These are phyloP conservation scores for Hawksworthiomyces lignivorus DNA, from an alignment of 2,329 filamentous ascomycete genomes.

Conservation along the genomic window DNA sequence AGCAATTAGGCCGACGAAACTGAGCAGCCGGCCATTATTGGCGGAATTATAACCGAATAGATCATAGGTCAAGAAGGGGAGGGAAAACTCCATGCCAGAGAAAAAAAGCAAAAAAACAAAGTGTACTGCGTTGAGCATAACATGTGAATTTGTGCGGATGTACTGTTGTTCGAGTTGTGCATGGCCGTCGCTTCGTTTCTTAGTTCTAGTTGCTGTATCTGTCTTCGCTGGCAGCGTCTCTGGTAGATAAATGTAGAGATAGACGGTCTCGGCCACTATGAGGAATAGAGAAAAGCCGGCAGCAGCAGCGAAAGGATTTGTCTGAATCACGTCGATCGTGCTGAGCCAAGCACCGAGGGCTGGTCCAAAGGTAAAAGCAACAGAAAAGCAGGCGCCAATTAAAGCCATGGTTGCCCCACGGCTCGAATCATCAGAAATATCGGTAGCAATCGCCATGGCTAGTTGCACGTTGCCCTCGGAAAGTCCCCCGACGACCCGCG, in stretches of 20 bases:
- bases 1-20: conserved; percentile 84
- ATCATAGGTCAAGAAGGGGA: conserved; percentile 96
- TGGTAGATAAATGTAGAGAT: conserved; percentile 76
- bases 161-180: conserved; percentile 61
- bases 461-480: conserved; percentile 97
- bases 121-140: conserved; percentile 76
- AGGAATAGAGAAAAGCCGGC: conserved; percentile 80
- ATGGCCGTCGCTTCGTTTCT: no score
- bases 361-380: conserved; percentile 94
- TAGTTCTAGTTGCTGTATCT: conserved; percentile 19
- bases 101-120: conserved; percentile 93
- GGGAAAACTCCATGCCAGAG: conserved; percentile 94
- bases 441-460: conserved; percentile 90
- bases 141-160: conserved; percentile 71
- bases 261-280: conserved; percentile 79
- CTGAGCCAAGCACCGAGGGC: conserved; percentile 83
- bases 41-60: conserved; percentile 76
- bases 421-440: conserved; percentile 80
- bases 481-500: conserved; percentile 80
- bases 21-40: conserved; percentile 77
- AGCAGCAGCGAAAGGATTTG: conserved; percentile 89
- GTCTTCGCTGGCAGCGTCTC: conserved; percentile 69
- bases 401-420: conserved; percentile 91
- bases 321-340: conserved; percentile 66
- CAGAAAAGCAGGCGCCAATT: conserved; percentile 91